These are phyloP conservation scores for Inga oerstediana DNA, from an alignment of 306 rosid species.

Conservation along the genomic window DNA sequence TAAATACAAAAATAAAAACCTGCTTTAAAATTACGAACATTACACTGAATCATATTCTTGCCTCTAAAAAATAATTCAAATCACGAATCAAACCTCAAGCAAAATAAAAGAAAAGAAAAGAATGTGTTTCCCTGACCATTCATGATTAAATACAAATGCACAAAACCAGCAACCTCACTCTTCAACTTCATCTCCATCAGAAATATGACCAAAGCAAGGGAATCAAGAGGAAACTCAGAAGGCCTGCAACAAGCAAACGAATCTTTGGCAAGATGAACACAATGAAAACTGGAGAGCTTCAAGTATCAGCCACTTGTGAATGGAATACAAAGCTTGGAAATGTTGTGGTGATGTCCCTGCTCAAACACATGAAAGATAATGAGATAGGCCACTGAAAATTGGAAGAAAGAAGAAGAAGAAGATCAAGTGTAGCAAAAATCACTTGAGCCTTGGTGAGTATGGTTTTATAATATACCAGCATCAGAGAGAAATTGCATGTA, in stretches of 20 bases:
- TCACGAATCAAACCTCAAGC: constrained; percentile 1
- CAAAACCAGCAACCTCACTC: constrained; percentile 39
- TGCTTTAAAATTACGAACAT: neutral
- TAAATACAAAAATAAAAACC: no score
- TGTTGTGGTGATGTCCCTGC: constrained; percentile 96
- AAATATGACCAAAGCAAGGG: constrained; percentile 19
- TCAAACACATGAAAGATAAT: constrained; percentile 27
- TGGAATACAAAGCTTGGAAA: constrained; percentile 95
- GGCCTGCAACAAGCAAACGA: constrained; percentile 29
- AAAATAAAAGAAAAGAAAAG: neutral
- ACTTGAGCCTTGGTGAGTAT: neutral
- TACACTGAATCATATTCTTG: neutral
- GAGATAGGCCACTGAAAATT: neutral
- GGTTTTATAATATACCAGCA: neutral
- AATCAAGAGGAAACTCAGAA: constrained; percentile 23
- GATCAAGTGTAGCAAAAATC: neutral
- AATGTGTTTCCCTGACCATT: constrained; percentile 16
- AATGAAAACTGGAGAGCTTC: constrained; percentile 29
- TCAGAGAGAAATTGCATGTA: neutral
- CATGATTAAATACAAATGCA: constrained; percentile 26
- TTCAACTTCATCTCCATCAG: neutral
- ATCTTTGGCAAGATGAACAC: constrained; percentile 14
- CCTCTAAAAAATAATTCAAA: neutral
- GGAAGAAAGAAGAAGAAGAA: neutral
- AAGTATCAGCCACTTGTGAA: constrained; percentile 91